Conservation (phyloP, 768 basidiomycete genomes). For the Calocybe indica region DNA sequence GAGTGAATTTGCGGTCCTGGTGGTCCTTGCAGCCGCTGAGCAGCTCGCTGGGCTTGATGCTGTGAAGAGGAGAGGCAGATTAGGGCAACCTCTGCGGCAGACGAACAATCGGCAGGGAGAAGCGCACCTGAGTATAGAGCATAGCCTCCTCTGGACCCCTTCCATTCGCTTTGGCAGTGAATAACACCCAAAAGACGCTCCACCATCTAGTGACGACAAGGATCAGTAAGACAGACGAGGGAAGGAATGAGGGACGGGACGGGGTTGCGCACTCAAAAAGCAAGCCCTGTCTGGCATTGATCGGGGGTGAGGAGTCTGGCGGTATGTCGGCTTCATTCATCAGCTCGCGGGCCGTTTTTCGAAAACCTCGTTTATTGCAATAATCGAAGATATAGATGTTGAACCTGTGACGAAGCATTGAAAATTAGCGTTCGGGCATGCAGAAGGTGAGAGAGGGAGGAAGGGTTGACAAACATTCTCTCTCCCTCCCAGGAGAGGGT, state of each 20-base stretch:
- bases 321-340: conserved; percentile 61
- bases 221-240: conserved; percentile 9
- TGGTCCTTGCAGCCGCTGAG: conserved; percentile 14
- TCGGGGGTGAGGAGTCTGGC: conserved; percentile 61
- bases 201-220: conserved; percentile 56
- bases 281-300: conserved; percentile 78
- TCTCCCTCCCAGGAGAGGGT: conserved; percentile 75
- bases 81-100: not conserved
- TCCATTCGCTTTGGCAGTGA: conserved; percentile 72
- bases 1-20: conserved; percentile 6
- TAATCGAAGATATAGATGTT: conserved; percentile 89
- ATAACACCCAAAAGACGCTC: conserved; percentile 86
- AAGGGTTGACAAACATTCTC: conserved; percentile 54
- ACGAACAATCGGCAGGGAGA: conserved; percentile 9
- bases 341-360: conserved; percentile 66
- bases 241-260: not conserved
- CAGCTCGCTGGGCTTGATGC: conserved; percentile 20
- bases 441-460: conserved; percentile 6
- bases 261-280: conserved; percentile 65
- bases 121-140: conserved; percentile 60
- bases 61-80: conserved; percentile 8
- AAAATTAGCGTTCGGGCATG: not conserved
- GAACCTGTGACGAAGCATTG: conserved; percentile 46
- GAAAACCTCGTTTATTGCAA: conserved; percentile 73
- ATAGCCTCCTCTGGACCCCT: conserved; percentile 65